phyloP scores from a whole-genome alignment of 169 alveolate genomes.

The Cryptosporidium baileyi region DNA sequence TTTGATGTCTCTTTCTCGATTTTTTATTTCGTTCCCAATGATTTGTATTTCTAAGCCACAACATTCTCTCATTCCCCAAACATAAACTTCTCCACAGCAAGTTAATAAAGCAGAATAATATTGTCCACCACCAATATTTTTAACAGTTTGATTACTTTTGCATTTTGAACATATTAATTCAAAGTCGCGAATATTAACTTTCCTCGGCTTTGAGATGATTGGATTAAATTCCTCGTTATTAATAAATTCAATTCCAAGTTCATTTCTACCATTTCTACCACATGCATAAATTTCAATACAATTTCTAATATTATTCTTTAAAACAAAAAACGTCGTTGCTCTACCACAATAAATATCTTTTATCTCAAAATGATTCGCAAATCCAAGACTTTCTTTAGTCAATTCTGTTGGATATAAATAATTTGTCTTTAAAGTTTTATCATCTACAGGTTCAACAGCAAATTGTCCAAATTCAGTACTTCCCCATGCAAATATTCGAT shows the following conservation, averaged over 20 bases:
- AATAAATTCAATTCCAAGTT: constrained; percentile 73
- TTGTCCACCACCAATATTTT: constrained; percentile 83
- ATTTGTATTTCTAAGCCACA: constrained; percentile 70
- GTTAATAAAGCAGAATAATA: constrained; percentile 81
- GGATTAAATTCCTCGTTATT: background rate
- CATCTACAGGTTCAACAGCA: constrained; percentile 37
- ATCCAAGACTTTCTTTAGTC: background rate
- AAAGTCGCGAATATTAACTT: constrained; percentile 18
- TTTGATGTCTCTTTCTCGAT: constrained; percentile 28
- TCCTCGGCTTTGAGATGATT: constrained; percentile 11
- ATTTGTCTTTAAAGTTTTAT: constrained; percentile 23
- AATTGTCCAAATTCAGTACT: constrained; percentile 67
- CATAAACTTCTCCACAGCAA: constrained; percentile 77
- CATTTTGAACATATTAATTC: background rate
- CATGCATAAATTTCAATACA: constrained; percentile 78
- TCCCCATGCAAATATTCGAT: constrained; percentile 61
- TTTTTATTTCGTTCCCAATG: background rate
- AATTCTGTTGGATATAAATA: constrained; percentile 35
- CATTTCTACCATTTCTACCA: constrained; percentile 86
- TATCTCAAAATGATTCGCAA: background rate
- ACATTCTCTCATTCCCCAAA: constrained; percentile 82
- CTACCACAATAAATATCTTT: constrained; percentile 74
- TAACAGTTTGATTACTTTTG: constrained; percentile 72
- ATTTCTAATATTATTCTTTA: constrained; percentile 60
- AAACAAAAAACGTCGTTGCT: constrained; percentile 81